These are phyloP conservation scores for Halocafeteria seosinensis DNA, from an alignment of 108 stramenopile species.

Conservation along the genomic window DNA sequence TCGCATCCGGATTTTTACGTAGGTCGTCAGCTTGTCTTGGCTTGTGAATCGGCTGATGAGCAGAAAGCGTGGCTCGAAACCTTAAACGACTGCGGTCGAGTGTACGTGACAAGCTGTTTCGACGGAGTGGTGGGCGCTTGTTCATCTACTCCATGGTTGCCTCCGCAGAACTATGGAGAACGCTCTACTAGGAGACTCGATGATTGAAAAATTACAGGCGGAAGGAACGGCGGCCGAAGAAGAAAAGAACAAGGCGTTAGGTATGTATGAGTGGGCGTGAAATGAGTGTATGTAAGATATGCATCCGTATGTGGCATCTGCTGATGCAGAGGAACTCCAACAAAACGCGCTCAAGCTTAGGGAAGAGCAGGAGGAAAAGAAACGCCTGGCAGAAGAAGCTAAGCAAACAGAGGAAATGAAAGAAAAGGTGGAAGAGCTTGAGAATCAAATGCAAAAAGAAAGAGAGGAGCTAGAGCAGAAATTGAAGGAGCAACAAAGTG, in stretches of 20 bases:
- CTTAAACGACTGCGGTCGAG: not conserved
- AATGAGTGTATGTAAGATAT: too few relatives aligned
- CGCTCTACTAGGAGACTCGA: not conserved
- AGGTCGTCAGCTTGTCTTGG: not conserved
- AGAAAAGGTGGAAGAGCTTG: not conserved
- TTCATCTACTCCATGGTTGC: too few relatives aligned
- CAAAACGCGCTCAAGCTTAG: too few relatives aligned
- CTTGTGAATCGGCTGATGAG: not conserved
- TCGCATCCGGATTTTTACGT: not conserved
- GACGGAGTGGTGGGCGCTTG: too few relatives aligned
- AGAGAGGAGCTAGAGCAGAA: not conserved
- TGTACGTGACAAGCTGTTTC: too few relatives aligned
- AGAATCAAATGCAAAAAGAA: too few relatives aligned
- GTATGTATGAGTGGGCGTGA: too few relatives aligned
- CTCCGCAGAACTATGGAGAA: conserved; percentile 7
- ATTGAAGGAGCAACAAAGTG: not conserved
- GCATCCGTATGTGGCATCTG: too few relatives aligned
- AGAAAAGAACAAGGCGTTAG: not conserved
- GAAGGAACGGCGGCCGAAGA: not conserved
- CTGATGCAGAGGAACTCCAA: too few relatives aligned
- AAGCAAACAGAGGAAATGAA: not conserved
- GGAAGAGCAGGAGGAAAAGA: not conserved
- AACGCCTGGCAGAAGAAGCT: not conserved
- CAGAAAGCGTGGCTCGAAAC: not conserved
- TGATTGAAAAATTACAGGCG: not conserved